Evolutionary conservation across 139 green algal species (phyloP), one percentile per base, ranked within the genome.

Genomic region (Coccomyxa sp.): DNA sequence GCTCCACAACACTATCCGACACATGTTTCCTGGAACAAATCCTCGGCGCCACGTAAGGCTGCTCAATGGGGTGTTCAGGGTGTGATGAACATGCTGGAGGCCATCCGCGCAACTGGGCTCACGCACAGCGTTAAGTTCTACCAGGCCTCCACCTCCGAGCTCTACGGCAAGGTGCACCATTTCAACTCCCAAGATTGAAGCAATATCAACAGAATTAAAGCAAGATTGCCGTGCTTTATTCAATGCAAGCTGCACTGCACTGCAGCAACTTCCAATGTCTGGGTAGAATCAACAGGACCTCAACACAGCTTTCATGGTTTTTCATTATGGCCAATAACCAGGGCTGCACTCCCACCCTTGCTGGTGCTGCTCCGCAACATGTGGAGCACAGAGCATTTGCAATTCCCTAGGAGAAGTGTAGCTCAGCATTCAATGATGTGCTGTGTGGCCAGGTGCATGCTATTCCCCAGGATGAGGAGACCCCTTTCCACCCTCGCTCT

Each of bases 401-500:
- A 51, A 3, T 51, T 51, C 7, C 38, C 38, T 51, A 51, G 38
- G 38, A 51, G 7, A 76, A 60, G 74, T 92, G 94, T 81, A 95
- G 95, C 85, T 92, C 95, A 82, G 93, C 93, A 16, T 95, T 91
- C 0, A 95, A 91, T 1, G 94, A 89, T 0, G 93, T 95, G 84
- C 86, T 96, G 82, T 96, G 91, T 82, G 93, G 93, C 80, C 90
- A 91, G 80, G 93, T 94, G 60, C 92, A 92, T 13, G 90, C 88
- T n/a, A 87, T 94, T 57, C 93, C 93, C 11, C 92, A 95, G 83
- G 79, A 75, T 15, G 89, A 94, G 82, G 90, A 86, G 0, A 95
- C 93, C 0, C 88, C 92, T 45, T 95, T 96, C 86, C 86, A 95
- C 76, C 93, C 93, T 12, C 92, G 92, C 16, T 94, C 90, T 0